Conservation (phyloP, 352 stramenopile genomes). For the Phytopythium helicoides region DNA sequence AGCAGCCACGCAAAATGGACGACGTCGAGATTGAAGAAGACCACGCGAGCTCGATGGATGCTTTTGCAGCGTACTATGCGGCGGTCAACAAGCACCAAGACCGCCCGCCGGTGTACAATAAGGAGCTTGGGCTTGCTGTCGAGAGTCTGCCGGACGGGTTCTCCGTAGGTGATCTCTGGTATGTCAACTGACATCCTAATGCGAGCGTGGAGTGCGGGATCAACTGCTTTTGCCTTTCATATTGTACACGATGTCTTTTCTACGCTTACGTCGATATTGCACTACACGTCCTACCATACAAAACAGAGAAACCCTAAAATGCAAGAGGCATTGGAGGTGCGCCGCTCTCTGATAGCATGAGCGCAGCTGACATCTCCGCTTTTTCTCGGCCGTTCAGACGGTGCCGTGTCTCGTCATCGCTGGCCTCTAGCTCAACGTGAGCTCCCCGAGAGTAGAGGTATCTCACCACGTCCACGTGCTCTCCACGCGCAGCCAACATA, state of each 20-base stretch:
- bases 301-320: neutral
- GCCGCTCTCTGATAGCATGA: constrained; percentile 8
- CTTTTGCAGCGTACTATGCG: constrained; percentile 90
- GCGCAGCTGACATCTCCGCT: neutral
- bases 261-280: neutral
- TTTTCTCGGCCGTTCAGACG: neutral
- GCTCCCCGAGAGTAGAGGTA: constrained; percentile 1
- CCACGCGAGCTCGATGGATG: constrained; percentile 80
- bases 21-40: constrained; percentile 90
- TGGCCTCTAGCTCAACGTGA: constrained; percentile 1
- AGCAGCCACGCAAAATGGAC: constrained; percentile 73
- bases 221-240: too few species aligned
- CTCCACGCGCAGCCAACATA: constrained; percentile 2
- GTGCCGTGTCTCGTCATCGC: neutral
- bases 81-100: constrained; percentile 84
- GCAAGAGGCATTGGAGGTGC: constrained; percentile 3
- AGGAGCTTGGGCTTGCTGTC: constrained; percentile 82
- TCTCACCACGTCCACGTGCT: constrained; percentile 1
- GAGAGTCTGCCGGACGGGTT: constrained; percentile 84
- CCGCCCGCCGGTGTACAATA: constrained; percentile 63
- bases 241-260: too few species aligned
- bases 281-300: constrained; percentile 4
- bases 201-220: too few species aligned
- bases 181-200: constrained; percentile 31
- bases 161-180: constrained; percentile 65